Percentiles rank a stretch among this genome's conserved stretches.
phyloP scores from a whole-genome alignment of 441 rosid species.

The Erodium trifolium region DNA sequence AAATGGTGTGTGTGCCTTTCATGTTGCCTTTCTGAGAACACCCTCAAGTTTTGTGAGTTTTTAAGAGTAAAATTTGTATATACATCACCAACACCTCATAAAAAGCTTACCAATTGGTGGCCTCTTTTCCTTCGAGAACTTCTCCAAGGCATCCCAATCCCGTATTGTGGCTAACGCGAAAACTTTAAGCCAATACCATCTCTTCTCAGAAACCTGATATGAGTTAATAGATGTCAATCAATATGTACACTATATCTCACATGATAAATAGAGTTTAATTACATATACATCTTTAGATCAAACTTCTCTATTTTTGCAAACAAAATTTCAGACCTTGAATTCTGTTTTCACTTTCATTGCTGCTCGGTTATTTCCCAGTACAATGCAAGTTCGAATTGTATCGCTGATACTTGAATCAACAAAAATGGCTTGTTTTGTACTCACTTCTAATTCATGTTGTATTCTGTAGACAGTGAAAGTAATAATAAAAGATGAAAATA shows the following conservation, averaged over 20 bases:
- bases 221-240: constrained; percentile 13
- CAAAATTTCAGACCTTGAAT: constrained; percentile 58
- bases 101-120: constrained; percentile 68
- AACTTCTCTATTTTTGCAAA: constrained; percentile 3
- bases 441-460: constrained; percentile 87
- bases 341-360: constrained; percentile 83
- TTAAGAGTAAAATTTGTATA: too few relatives aligned
- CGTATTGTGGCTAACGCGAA: constrained; percentile 86
- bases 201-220: constrained; percentile 79
- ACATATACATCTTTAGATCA: background rate
- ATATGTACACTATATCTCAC: background rate
- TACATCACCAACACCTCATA: background rate
- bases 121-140: constrained; percentile 91
- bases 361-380: constrained; percentile 78
- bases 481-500: constrained; percentile 5
- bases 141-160: constrained; percentile 93
- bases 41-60: too few relatives aligned
- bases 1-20: too few relatives aligned
- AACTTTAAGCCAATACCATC: constrained; percentile 98
- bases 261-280: background rate
- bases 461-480: constrained; percentile 40
- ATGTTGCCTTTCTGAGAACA: too few relatives aligned
- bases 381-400: constrained; percentile 94
- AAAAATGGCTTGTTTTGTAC: constrained; percentile 90
- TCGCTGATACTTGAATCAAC: constrained; percentile 97